Evolutionary conservation across 2,329 filamentous ascomycete species (phyloP).

Genomic region (Diaporthe helianthi): DNA sequence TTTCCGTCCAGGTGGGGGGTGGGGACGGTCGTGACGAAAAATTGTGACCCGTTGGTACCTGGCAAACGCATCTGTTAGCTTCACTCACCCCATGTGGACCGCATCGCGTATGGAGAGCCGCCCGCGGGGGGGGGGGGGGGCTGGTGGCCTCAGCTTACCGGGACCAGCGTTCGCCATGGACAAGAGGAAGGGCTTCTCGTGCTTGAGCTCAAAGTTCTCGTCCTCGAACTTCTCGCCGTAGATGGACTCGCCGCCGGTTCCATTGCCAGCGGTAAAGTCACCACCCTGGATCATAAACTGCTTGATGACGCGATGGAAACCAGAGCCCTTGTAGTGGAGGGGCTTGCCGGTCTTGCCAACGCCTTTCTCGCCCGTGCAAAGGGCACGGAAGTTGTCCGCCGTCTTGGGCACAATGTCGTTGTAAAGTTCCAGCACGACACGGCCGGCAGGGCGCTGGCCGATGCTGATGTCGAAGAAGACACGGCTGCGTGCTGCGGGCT

Average conservation of each 20-base stretch:
- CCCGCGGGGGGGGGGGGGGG: background rate
- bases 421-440: conserved; percentile 86
- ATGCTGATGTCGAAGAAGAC: conserved; percentile 95
- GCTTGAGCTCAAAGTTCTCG: conserved; percentile 92
- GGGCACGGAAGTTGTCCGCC: conserved; percentile 91
- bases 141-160: conserved; percentile 68
- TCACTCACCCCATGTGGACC: too few species aligned
- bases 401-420: conserved; percentile 86
- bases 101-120: too few species aligned
- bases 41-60: conserved; percentile 96
- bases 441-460: conserved; percentile 74
- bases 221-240: conserved; percentile 98
- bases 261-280: conserved; percentile 94
- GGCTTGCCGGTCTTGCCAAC: conserved; percentile 80
- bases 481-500: conserved; percentile 67
- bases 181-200: conserved; percentile 90
- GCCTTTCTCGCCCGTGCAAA: conserved; percentile 96
- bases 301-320: conserved; percentile 97
- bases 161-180: conserved; percentile 98
- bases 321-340: conserved; percentile 90
- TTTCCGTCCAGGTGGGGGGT: conserved; percentile 95
- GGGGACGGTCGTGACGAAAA: conserved; percentile 96
- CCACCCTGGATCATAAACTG: conserved; percentile 98
- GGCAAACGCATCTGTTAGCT: conserved; percentile 16
- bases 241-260: conserved; percentile 95